phyloP scores from a whole-genome alignment of 1,139 yeast species.

The Debaryomyces sp. region DNA sequence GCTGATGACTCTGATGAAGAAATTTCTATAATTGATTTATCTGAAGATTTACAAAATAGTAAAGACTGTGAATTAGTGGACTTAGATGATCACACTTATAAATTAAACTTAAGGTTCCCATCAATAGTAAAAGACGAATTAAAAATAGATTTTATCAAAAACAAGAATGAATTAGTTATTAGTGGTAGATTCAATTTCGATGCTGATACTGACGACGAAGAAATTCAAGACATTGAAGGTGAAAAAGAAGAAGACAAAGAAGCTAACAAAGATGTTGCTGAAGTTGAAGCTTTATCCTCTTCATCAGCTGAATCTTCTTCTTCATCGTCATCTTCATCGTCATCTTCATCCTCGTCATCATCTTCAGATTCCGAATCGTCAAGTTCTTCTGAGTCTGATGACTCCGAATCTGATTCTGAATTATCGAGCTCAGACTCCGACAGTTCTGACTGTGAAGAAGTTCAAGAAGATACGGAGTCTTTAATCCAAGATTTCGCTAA shows the following conservation, averaged over 20 bases:
- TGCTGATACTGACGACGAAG: conserved; percentile 22
- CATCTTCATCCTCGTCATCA: too few relatives aligned
- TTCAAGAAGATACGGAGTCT: conserved; percentile 45
- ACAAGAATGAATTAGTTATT: conserved; percentile 46
- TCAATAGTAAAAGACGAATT: conserved; percentile 47
- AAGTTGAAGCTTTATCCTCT: conserved; percentile 11
- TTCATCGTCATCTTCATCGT: conserved; percentile 7
- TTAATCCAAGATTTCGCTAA: conserved; percentile 44
- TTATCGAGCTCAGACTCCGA: conserved; percentile 11
- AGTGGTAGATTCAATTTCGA: conserved; percentile 46
- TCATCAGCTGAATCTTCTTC: conserved; percentile 12
- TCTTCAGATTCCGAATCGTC: conserved; percentile 16
- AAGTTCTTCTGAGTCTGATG: conserved; percentile 14
- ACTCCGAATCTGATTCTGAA: conserved; percentile 7
- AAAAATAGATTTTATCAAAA: conserved; percentile 44
- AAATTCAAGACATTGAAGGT: conserved; percentile 12
- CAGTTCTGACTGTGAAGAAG: conserved; percentile 29
- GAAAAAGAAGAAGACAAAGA: conserved; percentile 13
- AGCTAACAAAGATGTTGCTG: conserved; percentile 9
- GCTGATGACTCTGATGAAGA: conserved; percentile 42
- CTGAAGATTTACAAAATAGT: conserved; percentile 46
- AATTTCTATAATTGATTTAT: conserved; percentile 42
- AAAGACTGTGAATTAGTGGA: conserved; percentile 50
- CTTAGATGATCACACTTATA: conserved; percentile 43
- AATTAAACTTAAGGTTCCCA: conserved; percentile 47